Conservation (phyloP, 2,329 filamentous ascomycete species). For the Cercospora citrullina region DNA sequence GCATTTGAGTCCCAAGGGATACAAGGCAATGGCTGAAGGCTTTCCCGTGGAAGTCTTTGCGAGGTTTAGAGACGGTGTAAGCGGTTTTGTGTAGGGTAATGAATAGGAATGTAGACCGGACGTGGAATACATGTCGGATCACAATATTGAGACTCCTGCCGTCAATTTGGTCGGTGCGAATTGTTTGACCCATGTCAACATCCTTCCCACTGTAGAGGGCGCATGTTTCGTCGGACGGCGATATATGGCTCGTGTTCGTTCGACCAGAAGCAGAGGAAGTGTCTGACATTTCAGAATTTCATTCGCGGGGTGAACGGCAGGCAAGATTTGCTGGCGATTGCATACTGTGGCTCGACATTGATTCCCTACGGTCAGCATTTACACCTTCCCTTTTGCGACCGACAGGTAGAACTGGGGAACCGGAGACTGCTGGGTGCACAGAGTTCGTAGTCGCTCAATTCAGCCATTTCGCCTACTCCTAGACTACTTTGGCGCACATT, state of each 20-base stretch:
- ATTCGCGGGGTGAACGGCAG: neutral
- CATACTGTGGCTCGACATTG: neutral
- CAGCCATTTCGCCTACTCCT: conserved; percentile 19
- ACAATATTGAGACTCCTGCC: neutral
- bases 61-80: conserved; percentile 28
- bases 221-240: neutral
- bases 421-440: conserved; percentile 11
- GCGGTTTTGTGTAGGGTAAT: conserved; percentile 21
- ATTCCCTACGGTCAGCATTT: neutral
- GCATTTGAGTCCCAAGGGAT: conserved; percentile 62
- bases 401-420: neutral
- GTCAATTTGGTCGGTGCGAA: neutral
- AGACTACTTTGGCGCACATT: conserved; percentile 14
- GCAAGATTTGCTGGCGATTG: neutral
- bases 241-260: neutral
- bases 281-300: neutral
- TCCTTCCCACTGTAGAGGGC: neutral
- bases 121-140: neutral
- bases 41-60: conserved; percentile 60
- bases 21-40: conserved; percentile 58
- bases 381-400: neutral
- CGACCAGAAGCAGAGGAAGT: neutral
- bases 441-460: conserved; percentile 20
- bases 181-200: neutral
- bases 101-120: neutral